These are phyloP conservation scores for Xylariaceae sp. DNA, from an alignment of 2,329 filamentous ascomycete genomes.

Conservation along the genomic window DNA sequence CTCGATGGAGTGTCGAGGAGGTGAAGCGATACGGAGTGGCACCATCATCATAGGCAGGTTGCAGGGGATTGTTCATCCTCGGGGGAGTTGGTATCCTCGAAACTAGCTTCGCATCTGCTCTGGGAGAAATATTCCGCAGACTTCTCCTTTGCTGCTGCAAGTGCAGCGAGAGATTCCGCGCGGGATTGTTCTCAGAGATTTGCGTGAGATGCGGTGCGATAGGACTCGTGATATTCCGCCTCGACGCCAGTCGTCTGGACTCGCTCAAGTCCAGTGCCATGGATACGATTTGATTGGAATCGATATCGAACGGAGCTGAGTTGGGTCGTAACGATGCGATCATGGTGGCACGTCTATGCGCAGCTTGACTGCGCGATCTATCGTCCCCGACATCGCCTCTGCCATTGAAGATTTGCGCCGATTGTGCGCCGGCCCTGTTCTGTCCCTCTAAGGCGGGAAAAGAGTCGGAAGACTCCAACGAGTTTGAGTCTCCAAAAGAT, in stretches of 20 bases:
- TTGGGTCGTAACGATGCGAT: slow-evolving; percentile 25
- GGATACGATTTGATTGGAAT: slow-evolving; percentile 85
- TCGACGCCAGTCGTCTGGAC: slow-evolving; percentile 61
- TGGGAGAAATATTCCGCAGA: slow-evolving; percentile 58
- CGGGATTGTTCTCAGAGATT: slow-evolving; percentile 47
- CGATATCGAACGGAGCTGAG: slow-evolving; percentile 52
- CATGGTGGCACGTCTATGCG: slow-evolving; percentile 24
- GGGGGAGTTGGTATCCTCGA: slow-evolving; percentile 39
- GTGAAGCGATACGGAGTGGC: slow-evolving; percentile 63
- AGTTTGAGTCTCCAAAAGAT: slow-evolving; percentile 16
- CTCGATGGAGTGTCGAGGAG: slow-evolving; percentile 71
- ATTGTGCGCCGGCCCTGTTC: slow-evolving; percentile 16
- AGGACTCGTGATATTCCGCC: slow-evolving; percentile 49
- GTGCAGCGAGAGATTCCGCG: slow-evolving; percentile 60
- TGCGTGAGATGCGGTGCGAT: slow-evolving; percentile 48
- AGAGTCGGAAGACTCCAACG: slow-evolving; percentile 4
- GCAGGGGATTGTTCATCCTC: slow-evolving; percentile 42
- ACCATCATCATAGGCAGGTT: slow-evolving; percentile 45
- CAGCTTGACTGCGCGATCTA: slow-evolving; percentile 25
- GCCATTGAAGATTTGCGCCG: slow-evolving; percentile 14
- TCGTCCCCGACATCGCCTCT: slow-evolving; percentile 18
- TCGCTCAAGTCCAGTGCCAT: slow-evolving; percentile 88
- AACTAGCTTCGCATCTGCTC: slow-evolving; percentile 40
- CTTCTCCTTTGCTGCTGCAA: slow-evolving; percentile 64
- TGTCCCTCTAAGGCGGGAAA: slow-evolving; percentile 16